These are phyloP conservation scores for Eucalyptus tenuipes DNA, from an alignment of 345 rosid species.

Conservation along the genomic window DNA sequence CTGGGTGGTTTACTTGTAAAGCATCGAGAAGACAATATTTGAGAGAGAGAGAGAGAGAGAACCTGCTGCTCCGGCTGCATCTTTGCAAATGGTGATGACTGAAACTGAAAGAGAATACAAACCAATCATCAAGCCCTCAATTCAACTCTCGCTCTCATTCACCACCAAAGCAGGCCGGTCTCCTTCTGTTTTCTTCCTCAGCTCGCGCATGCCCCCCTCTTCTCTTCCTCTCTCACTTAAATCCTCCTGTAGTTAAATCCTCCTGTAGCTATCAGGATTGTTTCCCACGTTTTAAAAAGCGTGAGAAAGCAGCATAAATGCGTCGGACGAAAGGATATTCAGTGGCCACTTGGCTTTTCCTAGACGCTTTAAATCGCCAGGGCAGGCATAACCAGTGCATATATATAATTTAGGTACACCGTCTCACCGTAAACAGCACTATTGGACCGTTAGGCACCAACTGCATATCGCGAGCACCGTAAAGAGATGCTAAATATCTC, in stretches of 20 bases:
- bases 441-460: background rate
- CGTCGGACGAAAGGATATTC: background rate
- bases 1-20: background rate
- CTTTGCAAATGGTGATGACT: slow-evolving; percentile 16
- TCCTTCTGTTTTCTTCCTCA: background rate
- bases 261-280: background rate
- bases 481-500: background rate
- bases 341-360: background rate
- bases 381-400: background rate
- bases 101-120: background rate
- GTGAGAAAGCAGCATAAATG: background rate
- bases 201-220: background rate
- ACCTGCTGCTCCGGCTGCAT: slow-evolving; percentile 54
- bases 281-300: background rate
- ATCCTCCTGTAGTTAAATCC: background rate
- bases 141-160: background rate
- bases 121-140: slow-evolving; percentile 28
- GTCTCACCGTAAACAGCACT: background rate
- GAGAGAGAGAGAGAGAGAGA: background rate
- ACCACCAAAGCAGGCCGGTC: background rate
- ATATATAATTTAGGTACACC: background rate
- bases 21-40: background rate
- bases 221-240: background rate
- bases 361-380: background rate
- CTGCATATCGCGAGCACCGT: background rate